Evolutionary conservation across 129 eudicot species (phyloP).

Genomic region (Flaveria bidentis): DNA sequence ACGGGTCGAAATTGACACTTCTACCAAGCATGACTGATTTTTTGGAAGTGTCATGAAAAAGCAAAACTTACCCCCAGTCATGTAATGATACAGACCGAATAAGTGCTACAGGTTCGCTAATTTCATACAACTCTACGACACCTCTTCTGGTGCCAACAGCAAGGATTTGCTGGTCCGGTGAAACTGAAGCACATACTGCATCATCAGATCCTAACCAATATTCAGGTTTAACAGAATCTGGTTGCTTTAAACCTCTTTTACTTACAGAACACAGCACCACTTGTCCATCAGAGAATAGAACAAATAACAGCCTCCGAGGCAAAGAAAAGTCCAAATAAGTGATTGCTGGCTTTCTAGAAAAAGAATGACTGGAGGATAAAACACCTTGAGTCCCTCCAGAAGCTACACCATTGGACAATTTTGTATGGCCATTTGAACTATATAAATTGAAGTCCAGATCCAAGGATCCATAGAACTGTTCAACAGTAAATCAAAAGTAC

Average conservation of each 20-base stretch:
- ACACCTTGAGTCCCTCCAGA: slow-evolving; percentile 47
- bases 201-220: slow-evolving; percentile 70
- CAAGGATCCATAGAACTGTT: slow-evolving; percentile 80
- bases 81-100: slow-evolving; percentile 82
- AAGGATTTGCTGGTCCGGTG: slow-evolving; percentile 88
- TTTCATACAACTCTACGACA: slow-evolving; percentile 72
- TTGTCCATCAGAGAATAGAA: slow-evolving; percentile 72
- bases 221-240: slow-evolving; percentile 73
- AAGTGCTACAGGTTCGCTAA: slow-evolving; percentile 67
- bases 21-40: slow-evolving; percentile 25
- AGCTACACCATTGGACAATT: slow-evolving; percentile 56
- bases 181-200: slow-evolving; percentile 77
- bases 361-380: slow-evolving; percentile 33
- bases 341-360: slow-evolving; percentile 48
- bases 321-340: slow-evolving; percentile 62
- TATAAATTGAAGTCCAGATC: slow-evolving; percentile 48
- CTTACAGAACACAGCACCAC: slow-evolving; percentile 79
- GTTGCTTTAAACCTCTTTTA: slow-evolving; percentile 77
- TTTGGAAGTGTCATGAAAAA: slow-evolving; percentile 19
- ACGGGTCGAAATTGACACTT: background rate
- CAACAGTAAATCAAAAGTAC: slow-evolving; percentile 22
- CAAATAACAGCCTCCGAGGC: slow-evolving; percentile 60
- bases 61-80: slow-evolving; percentile 94
- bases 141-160: slow-evolving; percentile 98
- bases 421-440: slow-evolving; percentile 42